phyloP scores from a whole-genome alignment of 768 basidiomycete genomes.

The Collybia mongolica region DNA sequence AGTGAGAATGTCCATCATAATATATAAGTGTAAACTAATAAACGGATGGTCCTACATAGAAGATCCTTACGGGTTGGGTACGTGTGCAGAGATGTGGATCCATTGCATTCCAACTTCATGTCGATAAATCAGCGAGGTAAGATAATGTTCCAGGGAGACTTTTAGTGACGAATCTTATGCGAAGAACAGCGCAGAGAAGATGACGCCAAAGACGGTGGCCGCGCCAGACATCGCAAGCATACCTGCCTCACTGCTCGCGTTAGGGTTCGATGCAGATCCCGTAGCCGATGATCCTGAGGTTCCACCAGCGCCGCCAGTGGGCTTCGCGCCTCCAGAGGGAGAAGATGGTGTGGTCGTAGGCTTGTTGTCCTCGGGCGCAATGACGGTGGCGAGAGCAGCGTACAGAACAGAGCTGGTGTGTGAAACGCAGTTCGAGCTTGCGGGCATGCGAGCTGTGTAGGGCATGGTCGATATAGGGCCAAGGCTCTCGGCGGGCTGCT shows the following conservation, averaged over 20 bases:
- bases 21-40: too few relatives aligned
- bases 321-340: neutral
- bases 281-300: neutral
- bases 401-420: constrained; percentile 30
- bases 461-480: constrained; percentile 37
- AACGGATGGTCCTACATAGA: too few relatives aligned
- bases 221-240: too few relatives aligned
- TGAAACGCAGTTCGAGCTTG: constrained; percentile 33
- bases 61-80: too few relatives aligned
- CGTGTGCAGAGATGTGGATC: too few relatives aligned
- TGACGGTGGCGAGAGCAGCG: constrained; percentile 17
- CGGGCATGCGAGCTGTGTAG: constrained; percentile 35
- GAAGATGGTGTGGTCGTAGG: neutral
- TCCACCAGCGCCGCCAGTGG: neutral
- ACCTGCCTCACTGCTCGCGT: too few relatives aligned
- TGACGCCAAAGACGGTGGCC: constrained; percentile 9
- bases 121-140: too few relatives aligned
- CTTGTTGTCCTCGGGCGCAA: constrained; percentile 3
- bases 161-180: constrained; percentile 5
- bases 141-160: too few relatives aligned
- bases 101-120: too few relatives aligned
- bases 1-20: too few relatives aligned
- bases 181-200: constrained; percentile 18
- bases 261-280: neutral
- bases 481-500: constrained; percentile 36